Evolutionary conservation across 148 eudicot genomes (phyloP).

Genomic region (Camellia granthamiana): DNA sequence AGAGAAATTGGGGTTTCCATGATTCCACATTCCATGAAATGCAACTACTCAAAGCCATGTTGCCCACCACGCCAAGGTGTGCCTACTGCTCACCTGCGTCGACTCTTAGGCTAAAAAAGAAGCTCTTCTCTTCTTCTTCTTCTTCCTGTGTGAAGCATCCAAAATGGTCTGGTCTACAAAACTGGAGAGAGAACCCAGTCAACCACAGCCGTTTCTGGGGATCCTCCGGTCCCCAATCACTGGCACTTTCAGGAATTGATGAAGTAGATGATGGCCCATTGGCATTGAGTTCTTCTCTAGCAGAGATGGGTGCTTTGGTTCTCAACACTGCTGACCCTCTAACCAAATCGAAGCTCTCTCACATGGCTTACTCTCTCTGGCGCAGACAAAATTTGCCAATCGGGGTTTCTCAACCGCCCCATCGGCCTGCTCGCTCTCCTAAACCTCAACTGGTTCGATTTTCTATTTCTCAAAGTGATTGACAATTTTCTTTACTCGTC

Average conservation of each 20-base stretch:
- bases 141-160: conserved; percentile 28
- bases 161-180: conserved; percentile 69
- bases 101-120: conserved; percentile 16
- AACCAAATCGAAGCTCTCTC: conserved; percentile 69
- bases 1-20: too few species aligned
- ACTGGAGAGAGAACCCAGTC: conserved; percentile 58
- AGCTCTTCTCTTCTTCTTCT: conserved; percentile 8
- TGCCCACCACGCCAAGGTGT: not conserved
- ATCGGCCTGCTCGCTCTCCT: conserved; percentile 64
- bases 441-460: conserved; percentile 62
- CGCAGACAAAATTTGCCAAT: conserved; percentile 41
- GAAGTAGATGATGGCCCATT: conserved; percentile 7
- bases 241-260: conserved; percentile 10
- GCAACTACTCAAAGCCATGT: not conserved
- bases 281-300: conserved; percentile 41
- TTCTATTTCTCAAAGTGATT: not conserved
- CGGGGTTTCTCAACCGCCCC: conserved; percentile 57
- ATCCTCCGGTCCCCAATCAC: conserved; percentile 52
- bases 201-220: conserved; percentile 77
- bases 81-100: not conserved
- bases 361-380: conserved; percentile 62
- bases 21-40: not conserved
- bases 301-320: conserved; percentile 74
- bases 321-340: conserved; percentile 70
- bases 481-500: not conserved